Conservation (phyloP, 2,329 filamentous ascomycete species). For the Penicillium occitanis region DNA sequence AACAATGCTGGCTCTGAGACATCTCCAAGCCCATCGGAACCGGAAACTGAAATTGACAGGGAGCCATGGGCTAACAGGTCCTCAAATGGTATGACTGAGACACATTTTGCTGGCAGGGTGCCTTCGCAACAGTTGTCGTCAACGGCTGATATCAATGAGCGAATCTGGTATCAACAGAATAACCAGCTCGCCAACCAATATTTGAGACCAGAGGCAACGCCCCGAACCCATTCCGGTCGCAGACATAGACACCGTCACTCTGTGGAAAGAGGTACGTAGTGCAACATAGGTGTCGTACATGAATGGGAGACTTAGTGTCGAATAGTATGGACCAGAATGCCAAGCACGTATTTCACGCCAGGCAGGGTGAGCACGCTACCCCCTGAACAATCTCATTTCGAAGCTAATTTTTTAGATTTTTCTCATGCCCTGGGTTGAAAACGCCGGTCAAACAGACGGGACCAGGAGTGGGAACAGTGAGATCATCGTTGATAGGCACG, state of each 20-base stretch:
- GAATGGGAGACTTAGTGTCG: neutral
- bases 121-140: neutral
- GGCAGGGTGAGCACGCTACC: slow-evolving; percentile 2
- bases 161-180: neutral
- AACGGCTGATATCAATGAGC: neutral
- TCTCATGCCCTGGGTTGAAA: slow-evolving; percentile 4
- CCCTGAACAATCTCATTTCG: no score
- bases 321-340: neutral
- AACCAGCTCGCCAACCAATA: neutral
- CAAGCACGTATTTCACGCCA: neutral
- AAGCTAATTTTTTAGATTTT: neutral
- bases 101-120: neutral
- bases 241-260: neutral
- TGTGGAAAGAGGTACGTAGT: neutral
- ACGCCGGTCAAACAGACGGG: neutral
- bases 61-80: neutral
- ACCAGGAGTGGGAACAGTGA: slow-evolving; percentile 4
- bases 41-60: neutral
- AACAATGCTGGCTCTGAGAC: neutral
- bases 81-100: slow-evolving; percentile 7
- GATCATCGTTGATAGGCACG: neutral
- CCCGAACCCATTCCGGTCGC: neutral
- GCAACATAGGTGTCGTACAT: neutral
- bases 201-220: neutral
- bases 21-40: neutral